Evolutionary conservation across 2,329 filamentous ascomycete genomes (phyloP).

Genomic region (Bipolaris gigantea): DNA sequence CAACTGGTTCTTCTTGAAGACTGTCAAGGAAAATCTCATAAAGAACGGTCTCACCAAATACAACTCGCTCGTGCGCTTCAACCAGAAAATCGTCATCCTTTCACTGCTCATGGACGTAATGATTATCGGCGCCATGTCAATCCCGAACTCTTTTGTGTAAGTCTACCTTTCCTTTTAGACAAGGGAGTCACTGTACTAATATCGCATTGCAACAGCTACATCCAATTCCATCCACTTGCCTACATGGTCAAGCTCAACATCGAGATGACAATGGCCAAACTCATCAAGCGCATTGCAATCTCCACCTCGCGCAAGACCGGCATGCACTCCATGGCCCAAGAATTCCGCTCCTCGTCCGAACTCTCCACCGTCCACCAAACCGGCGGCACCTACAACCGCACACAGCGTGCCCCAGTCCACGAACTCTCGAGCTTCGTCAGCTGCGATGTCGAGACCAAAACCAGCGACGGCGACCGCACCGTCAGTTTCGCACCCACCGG

Average conservation of each 20-base stretch:
- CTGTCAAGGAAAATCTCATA: conserved; percentile 53
- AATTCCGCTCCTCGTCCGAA: conserved; percentile 37
- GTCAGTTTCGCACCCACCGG: conserved; percentile 27
- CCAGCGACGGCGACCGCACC: conserved; percentile 11
- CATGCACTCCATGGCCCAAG: conserved; percentile 30
- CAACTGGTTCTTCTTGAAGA: conserved; percentile 48
- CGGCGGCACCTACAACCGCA: conserved; percentile 1
- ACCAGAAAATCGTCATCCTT: conserved; percentile 53
- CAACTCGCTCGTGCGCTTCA: conserved; percentile 54
- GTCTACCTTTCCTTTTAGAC: not conserved
- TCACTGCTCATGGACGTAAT: conserved; percentile 56
- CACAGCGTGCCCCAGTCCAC: conserved; percentile 23
- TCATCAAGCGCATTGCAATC: conserved; percentile 48
- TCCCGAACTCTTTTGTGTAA: conserved; percentile 52
- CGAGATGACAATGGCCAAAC: conserved; percentile 57
- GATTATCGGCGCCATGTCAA: conserved; percentile 53
- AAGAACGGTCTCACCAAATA: conserved; percentile 56
- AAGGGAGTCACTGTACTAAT: not conserved
- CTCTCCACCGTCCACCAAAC: conserved; percentile 17
- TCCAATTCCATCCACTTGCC: conserved; percentile 55
- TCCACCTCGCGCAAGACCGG: conserved; percentile 35
- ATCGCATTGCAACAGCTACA: conserved; percentile 40
- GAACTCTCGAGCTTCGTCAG: conserved; percentile 31
- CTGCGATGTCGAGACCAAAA: conserved; percentile 20
- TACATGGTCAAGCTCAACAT: conserved; percentile 56